phyloP scores from a whole-genome alignment of 345 rosid genomes.

The Angophora floribunda region DNA sequence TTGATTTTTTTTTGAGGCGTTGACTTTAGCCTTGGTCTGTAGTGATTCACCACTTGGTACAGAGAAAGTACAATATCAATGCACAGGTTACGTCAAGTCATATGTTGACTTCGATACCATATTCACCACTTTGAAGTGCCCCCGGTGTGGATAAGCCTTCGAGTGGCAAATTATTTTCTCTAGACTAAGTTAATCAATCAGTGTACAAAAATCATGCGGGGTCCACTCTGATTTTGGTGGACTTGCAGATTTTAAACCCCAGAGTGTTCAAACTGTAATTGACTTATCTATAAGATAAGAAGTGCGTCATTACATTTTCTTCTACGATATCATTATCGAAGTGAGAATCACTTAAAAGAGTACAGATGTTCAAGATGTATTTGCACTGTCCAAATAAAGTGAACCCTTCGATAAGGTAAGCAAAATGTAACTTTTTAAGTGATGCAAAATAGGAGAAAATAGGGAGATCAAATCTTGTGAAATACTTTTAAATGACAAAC shows the following conservation, averaged over 20 bases:
- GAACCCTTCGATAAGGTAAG: background rate
- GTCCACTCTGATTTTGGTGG: background rate
- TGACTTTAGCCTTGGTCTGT: background rate
- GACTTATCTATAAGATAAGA: background rate
- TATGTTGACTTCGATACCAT: background rate
- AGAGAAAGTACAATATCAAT: slow-evolving; percentile 9
- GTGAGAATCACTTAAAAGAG: background rate
- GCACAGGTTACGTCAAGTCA: background rate
- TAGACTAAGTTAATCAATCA: background rate
- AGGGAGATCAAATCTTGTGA: background rate
- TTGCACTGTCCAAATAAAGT: fast-evolving
- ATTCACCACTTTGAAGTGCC: background rate
- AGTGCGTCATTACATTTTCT: background rate
- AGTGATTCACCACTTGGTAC: background rate
- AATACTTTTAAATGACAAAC: background rate
- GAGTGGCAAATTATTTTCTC: background rate
- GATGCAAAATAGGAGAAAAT: background rate
- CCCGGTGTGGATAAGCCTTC: background rate
- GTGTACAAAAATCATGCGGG: background rate
- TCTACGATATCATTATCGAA: background rate
- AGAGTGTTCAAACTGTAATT: background rate
- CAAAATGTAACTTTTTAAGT: background rate
- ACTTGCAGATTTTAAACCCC: background rate
- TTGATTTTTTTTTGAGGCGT: background rate
- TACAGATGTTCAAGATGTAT: background rate